Evolutionary conservation across 169 alveolate species (phyloP), one percentile per base, ranked within the genome.

Genomic region (Plasmodium vinckei): DNA sequence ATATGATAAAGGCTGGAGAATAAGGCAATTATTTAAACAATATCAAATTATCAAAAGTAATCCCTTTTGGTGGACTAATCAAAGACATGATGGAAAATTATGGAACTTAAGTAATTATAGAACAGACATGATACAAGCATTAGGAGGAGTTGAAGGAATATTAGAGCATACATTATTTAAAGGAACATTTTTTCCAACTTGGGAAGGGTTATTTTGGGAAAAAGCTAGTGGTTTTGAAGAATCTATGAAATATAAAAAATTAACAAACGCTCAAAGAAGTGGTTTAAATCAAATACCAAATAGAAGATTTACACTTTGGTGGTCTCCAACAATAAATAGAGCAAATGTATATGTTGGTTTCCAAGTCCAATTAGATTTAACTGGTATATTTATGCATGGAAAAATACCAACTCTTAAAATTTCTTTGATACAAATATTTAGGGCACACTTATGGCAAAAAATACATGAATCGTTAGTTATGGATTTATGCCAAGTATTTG

Each of bases 31-130:
- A 79, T 99, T 98, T 94, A 98, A 98, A 89, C 98, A 98, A 92
- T 99, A 97, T 92, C 99, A 99, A 93, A 92, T 95, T 72, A 92
- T 98, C 87, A 97, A 97, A 89, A 95, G 98, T 87, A 99, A 99
- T 87, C 99, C 99, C 39, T 99, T 99, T 92, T 99, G 99, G 99
- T 99, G 99, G 99, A 99, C 99, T n/a, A 99, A 99, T 89, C 99
- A 98, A 64, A 96, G 99, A 79, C 99, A 99, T 89, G 99, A 99
- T 88, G 99, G 99, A 23, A 99, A 99, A 93, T 94, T 99, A 71
- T 99, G 99, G 99, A 99, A 99, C 93, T 92, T 99, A 77, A 99
- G 98, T 93, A 99, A 98, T 94, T 99, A 99, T 92, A 95, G 99
- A 54, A 99, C 99, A 17, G 99, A 99, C 94, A 99, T 99, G 99